Evolutionary conservation across 257 asterid genomes (phyloP).

Genomic region (Lavandula angustifolia): DNA sequence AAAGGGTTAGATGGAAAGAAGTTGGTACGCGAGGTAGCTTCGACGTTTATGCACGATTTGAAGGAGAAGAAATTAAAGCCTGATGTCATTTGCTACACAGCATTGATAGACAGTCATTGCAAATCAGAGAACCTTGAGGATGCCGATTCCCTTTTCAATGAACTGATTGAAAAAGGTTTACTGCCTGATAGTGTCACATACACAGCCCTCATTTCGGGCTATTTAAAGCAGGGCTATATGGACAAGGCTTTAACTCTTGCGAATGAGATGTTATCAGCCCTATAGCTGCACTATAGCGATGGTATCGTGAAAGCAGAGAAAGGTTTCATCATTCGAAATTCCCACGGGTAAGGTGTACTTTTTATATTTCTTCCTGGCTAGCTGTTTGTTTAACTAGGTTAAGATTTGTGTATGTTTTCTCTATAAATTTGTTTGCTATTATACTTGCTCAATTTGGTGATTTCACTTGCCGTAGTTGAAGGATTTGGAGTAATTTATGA

Average conservation of each 20-base stretch:
- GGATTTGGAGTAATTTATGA: too few species aligned
- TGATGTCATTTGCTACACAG: constrained; percentile 70
- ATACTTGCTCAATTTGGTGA: too few species aligned
- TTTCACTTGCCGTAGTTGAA: too few species aligned
- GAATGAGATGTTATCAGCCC: constrained; percentile 52
- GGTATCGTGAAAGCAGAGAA: constrained; percentile 42
- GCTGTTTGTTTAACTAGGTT: too few species aligned
- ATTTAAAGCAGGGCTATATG: constrained; percentile 54
- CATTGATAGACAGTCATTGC: constrained; percentile 65
- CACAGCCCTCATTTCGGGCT: constrained; percentile 75
- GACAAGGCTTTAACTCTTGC: constrained; percentile 54
- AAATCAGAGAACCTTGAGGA: constrained; percentile 64
- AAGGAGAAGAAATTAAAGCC: constrained; percentile 52
- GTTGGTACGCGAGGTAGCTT: constrained; percentile 31
- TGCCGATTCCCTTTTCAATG: constrained; percentile 63
- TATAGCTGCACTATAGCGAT: constrained; percentile 40
- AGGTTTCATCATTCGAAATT: too few species aligned
- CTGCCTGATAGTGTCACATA: constrained; percentile 62
- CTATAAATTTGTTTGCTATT: too few species aligned
- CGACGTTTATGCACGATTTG: constrained; percentile 46
- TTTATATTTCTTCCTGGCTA: too few species aligned
- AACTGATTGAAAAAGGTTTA: constrained; percentile 65
- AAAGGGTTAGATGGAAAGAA: constrained; percentile 28
- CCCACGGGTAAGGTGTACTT: too few species aligned
- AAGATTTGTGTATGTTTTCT: too few species aligned